These are phyloP conservation scores for Penicillium turbatum DNA, from an alignment of 495 filamentous ascomycete species.

Conservation along the genomic window DNA sequence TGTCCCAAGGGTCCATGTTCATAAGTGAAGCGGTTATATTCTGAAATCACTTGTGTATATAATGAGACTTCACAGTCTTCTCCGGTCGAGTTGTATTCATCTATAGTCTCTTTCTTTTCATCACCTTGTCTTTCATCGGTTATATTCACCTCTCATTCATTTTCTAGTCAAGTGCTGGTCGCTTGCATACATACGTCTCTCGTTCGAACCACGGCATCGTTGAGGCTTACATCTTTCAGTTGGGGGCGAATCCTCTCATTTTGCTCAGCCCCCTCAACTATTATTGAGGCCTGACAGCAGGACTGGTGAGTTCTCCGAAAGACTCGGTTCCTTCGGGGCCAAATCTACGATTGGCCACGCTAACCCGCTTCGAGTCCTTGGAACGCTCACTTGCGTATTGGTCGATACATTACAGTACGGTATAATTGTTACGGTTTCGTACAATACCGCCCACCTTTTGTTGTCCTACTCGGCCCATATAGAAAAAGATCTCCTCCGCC, in stretches of 20 bases:
- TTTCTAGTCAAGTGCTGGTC: neutral
- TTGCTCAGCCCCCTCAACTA: neutral
- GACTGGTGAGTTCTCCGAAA: neutral
- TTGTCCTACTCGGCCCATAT: neutral
- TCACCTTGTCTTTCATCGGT: neutral
- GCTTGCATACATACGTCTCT: neutral
- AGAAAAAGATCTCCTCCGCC: conserved; percentile 1
- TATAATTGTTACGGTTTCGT: neutral
- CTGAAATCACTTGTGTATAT: neutral
- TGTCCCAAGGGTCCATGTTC: neutral
- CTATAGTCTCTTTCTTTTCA: neutral
- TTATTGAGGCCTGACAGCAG: neutral
- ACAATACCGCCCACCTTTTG: neutral
- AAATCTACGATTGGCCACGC: neutral
- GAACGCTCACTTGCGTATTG: neutral
- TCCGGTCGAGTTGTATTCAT: neutral
- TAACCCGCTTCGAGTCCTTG: neutral
- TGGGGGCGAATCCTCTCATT: neutral
- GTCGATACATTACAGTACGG: neutral
- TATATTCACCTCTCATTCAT: neutral
- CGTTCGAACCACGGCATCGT: neutral
- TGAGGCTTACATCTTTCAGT: neutral
- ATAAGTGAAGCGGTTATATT: neutral
- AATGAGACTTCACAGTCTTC: neutral
- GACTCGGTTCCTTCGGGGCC: neutral